Evolutionary conservation across 495 filamentous ascomycete species (phyloP), one percentile per base, ranked within the genome.

Genomic region (Penicillium roqueforti): DNA sequence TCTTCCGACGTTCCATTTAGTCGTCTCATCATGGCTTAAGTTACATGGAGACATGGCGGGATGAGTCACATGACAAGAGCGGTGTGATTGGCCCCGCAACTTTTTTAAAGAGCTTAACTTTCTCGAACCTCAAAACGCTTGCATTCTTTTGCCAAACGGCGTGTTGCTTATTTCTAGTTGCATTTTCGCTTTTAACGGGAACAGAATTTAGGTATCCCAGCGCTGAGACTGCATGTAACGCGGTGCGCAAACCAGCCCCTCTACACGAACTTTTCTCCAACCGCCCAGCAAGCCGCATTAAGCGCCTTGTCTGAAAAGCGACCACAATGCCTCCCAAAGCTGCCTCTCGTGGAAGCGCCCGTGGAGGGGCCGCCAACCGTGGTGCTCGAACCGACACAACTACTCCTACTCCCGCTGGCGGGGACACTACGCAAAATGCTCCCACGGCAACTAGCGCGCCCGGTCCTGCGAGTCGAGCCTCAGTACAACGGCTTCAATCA

Each of bases 321-420:
- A 60, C 43, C 37, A 69, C 47, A 8, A 77, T 78, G 76, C 76
- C 75, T 45, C 76, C 73, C 23, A 78, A 77, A 68, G 66, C 64
- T 11, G 59, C 55, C 37, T 44, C 68, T 38, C 66, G 73, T 29
- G 68, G 70, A 52, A 64, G 70, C 54, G 53, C 64, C 43, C 52
- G 67, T 32, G 60, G 61, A 44, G 53, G 58, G 29, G 46, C 56
- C 31, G 29, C 53, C 8, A 41, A 13, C 1, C 50, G 50, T 9
- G 40, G 50, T 16, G 50, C 50, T 19, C 40, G 43, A 51, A 26
- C 53, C 28, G 40, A 48, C 16, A 16, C 62, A 28, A 54, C 56
- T 9, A 49, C 66, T 9, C 55, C 47, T 13, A 55, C 57, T 31
- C 37, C 60, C 22, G 51, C 60, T 19, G 50, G 55, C 37, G 55